Evolutionary conservation across 345 rosid genomes (phyloP), one percentile per base, ranked within the genome.

Genomic region (Salix viminalis): DNA sequence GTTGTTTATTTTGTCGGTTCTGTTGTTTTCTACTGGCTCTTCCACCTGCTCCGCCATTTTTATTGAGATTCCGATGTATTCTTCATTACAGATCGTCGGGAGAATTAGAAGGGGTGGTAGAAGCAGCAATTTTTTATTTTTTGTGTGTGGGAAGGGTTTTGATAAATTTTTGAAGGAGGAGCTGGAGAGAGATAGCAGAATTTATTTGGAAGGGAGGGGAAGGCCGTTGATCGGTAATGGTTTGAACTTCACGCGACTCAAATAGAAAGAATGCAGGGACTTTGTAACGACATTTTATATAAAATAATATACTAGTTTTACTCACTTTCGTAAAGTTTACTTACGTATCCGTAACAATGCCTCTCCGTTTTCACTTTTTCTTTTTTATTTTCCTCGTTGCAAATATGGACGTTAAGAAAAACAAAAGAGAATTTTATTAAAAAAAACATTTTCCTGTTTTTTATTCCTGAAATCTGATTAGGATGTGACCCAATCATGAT

Each of bases 31-130:
- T 16, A 24, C 5, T 6, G 36, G 16, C 70, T 19, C 69, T 2
- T 34, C n/a, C 69, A 75, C 84, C 82, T 79, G 18, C 52, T 14
- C 85, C 75, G 87, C 88, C 93, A 87, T 88, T 81, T 4, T 32
- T 64, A 69, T 68, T 72, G 80, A 61, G 42, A 34, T 39, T 21
- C 74, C 67, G 7, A 74, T 18, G 50, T 28, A 74, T 61, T n/a
- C 72, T 75, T 81, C 88, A 88, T 84, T 65, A 58, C 65, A 70
- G 67, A 69, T 72, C 42, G 69, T 64, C 46, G 14, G 46, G 46
- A 11, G 42, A 37, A 30, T 21, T 36, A 37, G 14, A 26, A 2
- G 46, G 24, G 13, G 37, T 36, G 41, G 16, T 32, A 11, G 42
- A 68, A n/a, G 16, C 0, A 36, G 28, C 11, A 23, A 5, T 36